Evolutionary conservation across 768 basidiomycete genomes (phyloP).

Genomic region (Gloeopeniophorella convolvens): DNA sequence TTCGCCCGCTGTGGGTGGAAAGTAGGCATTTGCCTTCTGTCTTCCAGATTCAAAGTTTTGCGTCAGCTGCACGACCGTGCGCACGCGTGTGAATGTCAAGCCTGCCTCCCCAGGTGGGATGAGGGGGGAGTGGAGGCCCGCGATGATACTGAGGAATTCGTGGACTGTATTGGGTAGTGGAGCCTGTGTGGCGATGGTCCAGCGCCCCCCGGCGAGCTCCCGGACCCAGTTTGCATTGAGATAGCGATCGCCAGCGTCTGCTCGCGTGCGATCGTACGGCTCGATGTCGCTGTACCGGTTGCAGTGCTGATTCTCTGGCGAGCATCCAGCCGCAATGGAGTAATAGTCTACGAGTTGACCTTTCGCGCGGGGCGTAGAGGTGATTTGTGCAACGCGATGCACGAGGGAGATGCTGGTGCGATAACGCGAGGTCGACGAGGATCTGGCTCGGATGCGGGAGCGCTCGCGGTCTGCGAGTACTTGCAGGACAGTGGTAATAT

Average conservation of each 20-base stretch:
- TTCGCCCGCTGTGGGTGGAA: slow-evolving; percentile 55
- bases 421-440: slow-evolving; percentile 22
- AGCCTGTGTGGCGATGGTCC: slow-evolving; percentile 86
- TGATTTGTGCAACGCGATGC: slow-evolving; percentile 9
- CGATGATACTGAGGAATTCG: slow-evolving; percentile 66
- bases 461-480: slow-evolving; percentile 35
- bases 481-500: slow-evolving; percentile 29
- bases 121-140: slow-evolving; percentile 36
- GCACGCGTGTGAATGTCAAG: slow-evolving; percentile 39
- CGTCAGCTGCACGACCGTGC: slow-evolving; percentile 80
- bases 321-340: slow-evolving; percentile 44
- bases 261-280: slow-evolving; percentile 79
- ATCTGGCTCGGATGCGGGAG: slow-evolving; percentile 29
- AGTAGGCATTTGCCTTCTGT: slow-evolving; percentile 73
- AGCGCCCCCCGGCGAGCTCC: slow-evolving; percentile 62
- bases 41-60: slow-evolving; percentile 61
- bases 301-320: slow-evolving; percentile 35
- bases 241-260: slow-evolving; percentile 55
- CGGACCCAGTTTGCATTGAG: slow-evolving; percentile 85
- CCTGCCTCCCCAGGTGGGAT: slow-evolving; percentile 23
- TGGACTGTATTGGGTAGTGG: slow-evolving; percentile 66
- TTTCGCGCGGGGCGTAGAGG: slow-evolving; percentile 20
- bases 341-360: slow-evolving; percentile 40
- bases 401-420: slow-evolving; percentile 22
- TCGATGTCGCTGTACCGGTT: slow-evolving; percentile 73